Conservation (phyloP, 1,139 yeast genomes). For the Meyerozyma elateridarum region DNA sequence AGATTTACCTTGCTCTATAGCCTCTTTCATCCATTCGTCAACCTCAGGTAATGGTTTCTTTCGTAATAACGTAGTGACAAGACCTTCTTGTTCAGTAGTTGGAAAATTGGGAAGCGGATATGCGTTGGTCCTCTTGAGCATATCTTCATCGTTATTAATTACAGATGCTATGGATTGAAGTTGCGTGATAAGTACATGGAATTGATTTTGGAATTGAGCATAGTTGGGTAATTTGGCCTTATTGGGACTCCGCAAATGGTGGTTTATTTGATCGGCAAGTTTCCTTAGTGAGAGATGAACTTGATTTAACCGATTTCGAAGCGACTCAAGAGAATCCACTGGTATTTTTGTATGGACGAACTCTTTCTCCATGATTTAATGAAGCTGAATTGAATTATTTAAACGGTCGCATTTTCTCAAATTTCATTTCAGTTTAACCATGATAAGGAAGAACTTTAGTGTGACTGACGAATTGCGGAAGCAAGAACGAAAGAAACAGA, state of each 20-base stretch:
- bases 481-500: slow-evolving; percentile 35
- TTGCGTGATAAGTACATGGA: slow-evolving; percentile 79
- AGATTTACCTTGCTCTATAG: slow-evolving; percentile 37
- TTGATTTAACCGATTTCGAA: slow-evolving; percentile 41
- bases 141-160: slow-evolving; percentile 55
- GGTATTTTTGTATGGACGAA: slow-evolving; percentile 28
- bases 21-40: slow-evolving; percentile 73
- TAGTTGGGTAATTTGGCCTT: slow-evolving; percentile 38
- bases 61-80: slow-evolving; percentile 75
- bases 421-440: slow-evolving; percentile 9
- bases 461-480: slow-evolving; percentile 37
- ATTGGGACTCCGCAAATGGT: slow-evolving; percentile 36
- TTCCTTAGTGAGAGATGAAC: slow-evolving; percentile 42
- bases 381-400: slow-evolving; percentile 4
- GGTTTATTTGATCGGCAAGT: slow-evolving; percentile 39
- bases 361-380: slow-evolving; percentile 4
- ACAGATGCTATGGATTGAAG: slow-evolving; percentile 68
- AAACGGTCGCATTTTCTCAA: not conserved
- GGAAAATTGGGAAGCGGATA: slow-evolving; percentile 85
- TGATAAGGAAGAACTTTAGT: slow-evolving; percentile 44
- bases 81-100: slow-evolving; percentile 73
- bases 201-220: slow-evolving; percentile 46
- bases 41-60: slow-evolving; percentile 90
- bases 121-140: slow-evolving; percentile 63
- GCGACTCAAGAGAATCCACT: slow-evolving; percentile 38